phyloP scores from a whole-genome alignment of 2,329 filamentous ascomycete genomes.

The Dactylellina sp. region DNA sequence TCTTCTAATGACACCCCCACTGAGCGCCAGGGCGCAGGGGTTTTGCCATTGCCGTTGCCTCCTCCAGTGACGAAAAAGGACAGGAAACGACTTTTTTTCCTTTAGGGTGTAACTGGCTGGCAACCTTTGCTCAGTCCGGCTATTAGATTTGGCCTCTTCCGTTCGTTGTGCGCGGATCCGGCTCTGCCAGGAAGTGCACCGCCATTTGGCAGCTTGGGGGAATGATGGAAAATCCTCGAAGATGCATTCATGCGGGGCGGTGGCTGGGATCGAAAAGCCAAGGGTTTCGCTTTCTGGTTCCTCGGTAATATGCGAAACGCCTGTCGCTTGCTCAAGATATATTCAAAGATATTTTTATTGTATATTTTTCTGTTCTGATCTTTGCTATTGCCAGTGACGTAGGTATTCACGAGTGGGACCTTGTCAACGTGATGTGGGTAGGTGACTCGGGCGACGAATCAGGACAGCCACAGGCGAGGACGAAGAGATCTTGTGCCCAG shows the following conservation, averaged over 20 bases:
- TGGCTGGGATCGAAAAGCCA: neutral
- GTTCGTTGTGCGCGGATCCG: neutral
- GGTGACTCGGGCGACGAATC: constrained; percentile 35
- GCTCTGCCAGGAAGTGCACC: neutral
- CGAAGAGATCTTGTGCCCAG: neutral
- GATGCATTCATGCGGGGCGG: neutral
- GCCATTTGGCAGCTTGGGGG: neutral
- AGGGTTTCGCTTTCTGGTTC: neutral
- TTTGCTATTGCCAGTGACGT: constrained; percentile 14
- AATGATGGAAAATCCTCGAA: too few relatives aligned
- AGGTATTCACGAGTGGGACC: constrained; percentile 9
- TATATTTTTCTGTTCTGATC: neutral
- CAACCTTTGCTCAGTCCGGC: constrained; percentile 1
- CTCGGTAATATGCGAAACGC: too few relatives aligned
- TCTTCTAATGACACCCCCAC: neutral
- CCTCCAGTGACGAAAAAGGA: neutral
- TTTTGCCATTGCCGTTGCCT: constrained; percentile 22
- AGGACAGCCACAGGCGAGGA: constrained; percentile 2
- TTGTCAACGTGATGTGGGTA: constrained; percentile 49
- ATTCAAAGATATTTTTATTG: neutral
- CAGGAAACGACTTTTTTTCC: too few relatives aligned
- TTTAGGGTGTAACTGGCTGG: too few relatives aligned
- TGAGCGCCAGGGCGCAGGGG: neutral
- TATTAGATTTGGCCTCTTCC: neutral
- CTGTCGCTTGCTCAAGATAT: too few relatives aligned